Evolutionary conservation across 345 rosid genomes (phyloP).

Genomic region (Pugionium dolabratum): DNA sequence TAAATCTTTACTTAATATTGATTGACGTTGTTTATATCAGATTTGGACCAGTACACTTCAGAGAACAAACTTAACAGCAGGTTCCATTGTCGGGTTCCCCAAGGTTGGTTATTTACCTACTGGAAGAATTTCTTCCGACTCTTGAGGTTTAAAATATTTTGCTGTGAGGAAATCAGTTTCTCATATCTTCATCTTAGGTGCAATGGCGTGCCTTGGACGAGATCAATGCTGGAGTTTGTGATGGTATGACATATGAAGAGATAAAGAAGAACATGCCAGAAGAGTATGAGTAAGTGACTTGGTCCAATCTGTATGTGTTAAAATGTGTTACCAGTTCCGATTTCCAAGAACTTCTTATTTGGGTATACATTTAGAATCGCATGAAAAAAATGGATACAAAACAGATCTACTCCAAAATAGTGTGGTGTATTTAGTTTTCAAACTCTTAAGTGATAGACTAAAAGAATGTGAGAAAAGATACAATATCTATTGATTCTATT

Average conservation of each 20-base stretch:
- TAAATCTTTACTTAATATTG: conserved; percentile 1
- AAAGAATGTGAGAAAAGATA: neutral
- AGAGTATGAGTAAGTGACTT: conserved; percentile 80
- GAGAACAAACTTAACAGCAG: conserved; percentile 83
- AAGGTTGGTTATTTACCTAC: conserved; percentile 55
- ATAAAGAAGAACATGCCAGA: conserved; percentile 92
- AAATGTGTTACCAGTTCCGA: neutral
- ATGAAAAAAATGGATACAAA: too few species aligned
- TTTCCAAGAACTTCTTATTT: neutral
- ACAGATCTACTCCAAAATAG: too few species aligned
- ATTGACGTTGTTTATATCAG: conserved; percentile 41
- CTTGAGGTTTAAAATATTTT: conserved; percentile 2
- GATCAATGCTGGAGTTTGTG: conserved; percentile 98
- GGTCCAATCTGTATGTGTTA: conserved; percentile 4
- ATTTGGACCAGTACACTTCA: conserved; percentile 99
- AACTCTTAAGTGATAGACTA: too few species aligned
- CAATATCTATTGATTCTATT: too few species aligned
- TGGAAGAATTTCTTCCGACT: neutral
- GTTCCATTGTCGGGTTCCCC: conserved; percentile 87
- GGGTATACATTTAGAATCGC: too few species aligned
- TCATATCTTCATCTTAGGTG: conserved; percentile 52
- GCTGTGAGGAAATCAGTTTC: conserved; percentile 7
- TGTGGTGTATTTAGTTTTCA: too few species aligned
- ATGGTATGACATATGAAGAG: conserved; percentile 98
- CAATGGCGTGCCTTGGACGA: conserved; percentile 99